phyloP scores from a whole-genome alignment of 352 stramenopile genomes.

The Phytophthora palmivora region DNA sequence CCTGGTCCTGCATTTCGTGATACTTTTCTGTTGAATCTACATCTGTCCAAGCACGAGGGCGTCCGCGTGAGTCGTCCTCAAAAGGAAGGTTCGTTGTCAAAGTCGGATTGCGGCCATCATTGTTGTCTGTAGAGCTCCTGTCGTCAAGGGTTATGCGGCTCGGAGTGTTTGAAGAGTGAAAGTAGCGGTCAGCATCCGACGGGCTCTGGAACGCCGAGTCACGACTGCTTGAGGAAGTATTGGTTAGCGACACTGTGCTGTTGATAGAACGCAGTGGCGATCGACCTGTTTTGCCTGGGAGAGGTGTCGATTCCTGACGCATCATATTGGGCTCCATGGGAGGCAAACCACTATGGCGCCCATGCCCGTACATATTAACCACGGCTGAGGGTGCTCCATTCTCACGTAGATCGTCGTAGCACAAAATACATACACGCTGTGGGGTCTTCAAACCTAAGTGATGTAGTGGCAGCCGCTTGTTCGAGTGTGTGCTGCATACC shows the following conservation, averaged over 20 bases:
- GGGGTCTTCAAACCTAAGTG: slow-evolving; percentile 64
- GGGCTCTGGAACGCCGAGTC: slow-evolving; percentile 42
- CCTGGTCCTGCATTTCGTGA: slow-evolving; percentile 70
- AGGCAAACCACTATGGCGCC: slow-evolving; percentile 37
- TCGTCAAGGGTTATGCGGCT: slow-evolving; percentile 19
- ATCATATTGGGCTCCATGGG: slow-evolving; percentile 42
- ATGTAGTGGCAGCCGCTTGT: slow-evolving; percentile 66
- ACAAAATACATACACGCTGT: slow-evolving; percentile 83
- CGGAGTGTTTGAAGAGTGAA: slow-evolving; percentile 26
- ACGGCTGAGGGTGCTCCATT: slow-evolving; percentile 78
- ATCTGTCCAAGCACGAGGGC: slow-evolving; percentile 71
- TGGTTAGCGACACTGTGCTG: slow-evolving; percentile 44
- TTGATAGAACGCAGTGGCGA: slow-evolving; percentile 46
- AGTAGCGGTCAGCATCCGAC: slow-evolving; percentile 37
- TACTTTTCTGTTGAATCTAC: slow-evolving; percentile 62
- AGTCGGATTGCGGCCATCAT: slow-evolving; percentile 15
- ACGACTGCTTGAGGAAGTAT: slow-evolving; percentile 35
- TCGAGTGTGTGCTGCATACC: slow-evolving; percentile 86
- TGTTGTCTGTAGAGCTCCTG: slow-evolving; percentile 25
- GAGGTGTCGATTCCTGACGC: slow-evolving; percentile 36
- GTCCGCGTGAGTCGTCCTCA: slow-evolving; percentile 44
- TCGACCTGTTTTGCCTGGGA: slow-evolving; percentile 31
- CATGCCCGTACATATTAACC: slow-evolving; percentile 71
- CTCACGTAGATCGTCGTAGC: slow-evolving; percentile 80
- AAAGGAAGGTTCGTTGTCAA: slow-evolving; percentile 37